phyloP scores from a whole-genome alignment of 306 rosid species.

The Canavalia gladiata region DNA sequence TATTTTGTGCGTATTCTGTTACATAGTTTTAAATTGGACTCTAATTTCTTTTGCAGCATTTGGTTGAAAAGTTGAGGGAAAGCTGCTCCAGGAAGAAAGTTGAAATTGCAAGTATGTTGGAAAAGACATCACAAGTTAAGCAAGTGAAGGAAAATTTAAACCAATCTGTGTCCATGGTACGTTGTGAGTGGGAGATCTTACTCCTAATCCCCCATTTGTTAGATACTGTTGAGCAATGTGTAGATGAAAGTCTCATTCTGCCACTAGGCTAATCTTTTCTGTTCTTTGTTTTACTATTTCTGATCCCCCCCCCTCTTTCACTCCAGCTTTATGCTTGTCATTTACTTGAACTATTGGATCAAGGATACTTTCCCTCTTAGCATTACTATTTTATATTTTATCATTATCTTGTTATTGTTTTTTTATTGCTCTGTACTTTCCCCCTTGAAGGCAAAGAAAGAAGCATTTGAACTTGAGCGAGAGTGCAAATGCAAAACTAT shows the following conservation, averaged over 20 bases:
- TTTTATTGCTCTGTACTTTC: conserved; percentile 36
- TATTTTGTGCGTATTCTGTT: conserved; percentile 10
- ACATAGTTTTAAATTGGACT: conserved; percentile 22
- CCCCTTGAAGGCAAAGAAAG: conserved; percentile 72
- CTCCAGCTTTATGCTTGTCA: conserved; percentile 33
- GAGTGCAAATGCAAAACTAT: conserved; percentile 60
- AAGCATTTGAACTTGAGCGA: conserved; percentile 63
- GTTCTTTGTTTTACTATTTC: not conserved
- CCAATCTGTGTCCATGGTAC: conserved; percentile 71
- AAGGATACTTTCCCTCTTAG: conserved; percentile 23
- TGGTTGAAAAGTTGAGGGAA: conserved; percentile 61
- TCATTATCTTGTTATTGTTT: conserved; percentile 12
- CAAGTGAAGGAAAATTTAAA: conserved; percentile 71
- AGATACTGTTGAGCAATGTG: conserved; percentile 30
- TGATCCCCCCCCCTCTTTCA: not conserved
- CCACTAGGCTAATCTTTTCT: not conserved
- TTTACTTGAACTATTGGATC: conserved; percentile 28
- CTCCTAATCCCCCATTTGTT: conserved; percentile 14
- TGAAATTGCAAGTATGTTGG: conserved; percentile 70
- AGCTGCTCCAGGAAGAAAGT: conserved; percentile 58
- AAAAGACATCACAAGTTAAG: conserved; percentile 72
- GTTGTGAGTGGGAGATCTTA: conserved; percentile 41
- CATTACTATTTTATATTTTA: conserved; percentile 28
- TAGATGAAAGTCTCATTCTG: conserved; percentile 33
- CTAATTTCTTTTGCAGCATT: conserved; percentile 57